These are phyloP conservation scores for Trichoderma hamatum DNA, from an alignment of 2,329 filamentous ascomycete genomes.

Conservation along the genomic window DNA sequence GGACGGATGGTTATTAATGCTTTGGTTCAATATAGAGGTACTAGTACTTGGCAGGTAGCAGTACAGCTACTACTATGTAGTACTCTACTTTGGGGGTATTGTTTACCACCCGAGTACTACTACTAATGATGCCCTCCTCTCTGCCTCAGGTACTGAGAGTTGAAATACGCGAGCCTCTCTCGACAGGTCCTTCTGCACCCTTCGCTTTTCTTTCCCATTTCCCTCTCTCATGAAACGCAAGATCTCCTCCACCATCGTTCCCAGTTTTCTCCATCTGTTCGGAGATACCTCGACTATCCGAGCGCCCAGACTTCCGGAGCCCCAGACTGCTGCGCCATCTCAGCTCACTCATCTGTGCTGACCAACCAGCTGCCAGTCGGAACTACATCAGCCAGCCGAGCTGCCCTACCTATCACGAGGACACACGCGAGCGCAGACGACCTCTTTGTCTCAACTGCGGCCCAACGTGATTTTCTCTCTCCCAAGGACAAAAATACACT, in stretches of 20 bases:
- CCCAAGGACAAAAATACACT: neutral
- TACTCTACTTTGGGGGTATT: neutral
- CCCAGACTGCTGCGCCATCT: conserved; percentile 14
- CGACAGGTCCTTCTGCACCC: neutral
- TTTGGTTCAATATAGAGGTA: neutral
- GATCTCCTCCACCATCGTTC: neutral
- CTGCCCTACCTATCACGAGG: conserved; percentile 26
- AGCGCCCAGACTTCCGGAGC: conserved; percentile 2
- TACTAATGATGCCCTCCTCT: too few relatives aligned
- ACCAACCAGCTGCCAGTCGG: conserved; percentile 23
- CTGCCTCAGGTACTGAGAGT: neutral
- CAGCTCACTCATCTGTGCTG: conserved; percentile 19
- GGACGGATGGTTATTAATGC: neutral
- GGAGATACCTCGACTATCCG: conserved; percentile 13
- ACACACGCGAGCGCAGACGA: conserved; percentile 21
- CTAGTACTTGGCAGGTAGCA: neutral
- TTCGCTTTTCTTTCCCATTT: neutral
- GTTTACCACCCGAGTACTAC: neutral
- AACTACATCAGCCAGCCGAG: conserved; percentile 13
- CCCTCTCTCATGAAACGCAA: neutral
- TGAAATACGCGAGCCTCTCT: neutral
- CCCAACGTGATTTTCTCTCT: neutral
- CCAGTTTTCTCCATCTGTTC: neutral
- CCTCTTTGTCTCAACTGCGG: conserved; percentile 6
- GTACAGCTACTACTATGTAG: neutral